Evolutionary conservation across 1,284 basidiomycete genomes (phyloP), one percentile per base, ranked within the genome.

Genomic region (Heterobasidion occidentale): DNA sequence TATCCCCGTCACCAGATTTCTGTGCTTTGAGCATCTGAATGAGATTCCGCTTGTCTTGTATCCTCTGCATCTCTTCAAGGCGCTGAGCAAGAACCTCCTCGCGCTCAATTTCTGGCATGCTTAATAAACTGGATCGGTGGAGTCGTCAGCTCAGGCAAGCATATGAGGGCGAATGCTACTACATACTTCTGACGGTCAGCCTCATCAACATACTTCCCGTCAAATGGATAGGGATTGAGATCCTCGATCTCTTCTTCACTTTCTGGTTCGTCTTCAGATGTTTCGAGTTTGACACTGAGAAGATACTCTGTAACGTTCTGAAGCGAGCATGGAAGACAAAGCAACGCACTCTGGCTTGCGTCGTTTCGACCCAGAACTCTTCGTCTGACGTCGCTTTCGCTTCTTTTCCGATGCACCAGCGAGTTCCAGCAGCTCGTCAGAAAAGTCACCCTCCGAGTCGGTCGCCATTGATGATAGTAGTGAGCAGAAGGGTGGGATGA

Each of bases 191-290:
- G 81, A 65, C 89, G 83, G 69, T 98, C 95, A 4, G 75, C 79
- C 63, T 92, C 90, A 64, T 94, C 84, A 57, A 83, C 81, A 68
- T 92, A 98, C 70, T 93, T 92, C 50, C 92, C 92, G 64, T 97
- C 94, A 19, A 96, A 74, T 0, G 93, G 94, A 68, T 93, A 98
- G 5, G 86, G 87, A 63, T 92, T 90, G n/a, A 66, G 59, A 15
- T 56, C 58, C 14, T 70, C 65, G 46, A 57, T 67, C 3, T 78
- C 79, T 53, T 83, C 82, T 63, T 85, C 86, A 61, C 80, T 82
- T 65, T 85, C 84, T 15, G 74, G 75, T 20, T 74, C 75, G 56
- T 80, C 76, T 14, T 77, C 81, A 19, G 79, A 79, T 20, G 74
- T 77, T 38, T 69, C 61, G 36, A 64, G 45, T 12, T 38, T 33